Evolutionary conservation across 2,329 filamentous ascomycete species (phyloP), one percentile per base, ranked within the genome.

Genomic region (Balansia obtecta): DNA sequence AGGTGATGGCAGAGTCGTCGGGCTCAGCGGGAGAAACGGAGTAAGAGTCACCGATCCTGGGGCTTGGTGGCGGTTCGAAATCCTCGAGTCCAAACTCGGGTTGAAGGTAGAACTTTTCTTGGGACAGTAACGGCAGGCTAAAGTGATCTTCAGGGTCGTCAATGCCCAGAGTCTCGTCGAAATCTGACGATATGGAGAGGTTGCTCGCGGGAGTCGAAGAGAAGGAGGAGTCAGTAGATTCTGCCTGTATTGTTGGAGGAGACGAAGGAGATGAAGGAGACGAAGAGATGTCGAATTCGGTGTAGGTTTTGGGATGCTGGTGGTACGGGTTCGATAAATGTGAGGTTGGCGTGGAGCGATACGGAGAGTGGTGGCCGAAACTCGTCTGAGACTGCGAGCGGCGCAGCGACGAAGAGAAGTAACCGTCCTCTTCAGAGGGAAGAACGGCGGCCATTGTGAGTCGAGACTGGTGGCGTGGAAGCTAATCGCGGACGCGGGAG

Each of bases 181-280:
- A 76, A 52, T 77, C 75, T 45, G 74, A 77, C 50, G 77, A 74
- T 50, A 85, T 66, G 12, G 81, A 85, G 50, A 83, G 66, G 56
- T 76, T 83, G 58, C 79, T 82, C 16, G 77, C 75, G 4, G 81
- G 76, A 3, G 81, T 85, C 2, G 82, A 84, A 22, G 73, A 71
- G 61, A 74, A 78, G 2, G 81, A 83, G 4, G 75, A 73, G 50
- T 74, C 69, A 20, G 68, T 80, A 62, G 68, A 78, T 54, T 79
- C 77, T 50, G 68, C 68, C 50, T 74, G 72, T 37, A 72, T 54
- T 13, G 73, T 72, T 49, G 70, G 70, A 27, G 79, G 78, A 33
- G 79, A 81, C 0, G 78, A 79, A n/a, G 75, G 70, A 2, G 70
- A 66, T 2, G 78, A 79, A 15, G 75, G 70, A 2, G 70, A 66